Evolutionary conservation across 1,284 basidiomycete genomes (phyloP).

Genomic region (Cryptococcus maquisensis): DNA sequence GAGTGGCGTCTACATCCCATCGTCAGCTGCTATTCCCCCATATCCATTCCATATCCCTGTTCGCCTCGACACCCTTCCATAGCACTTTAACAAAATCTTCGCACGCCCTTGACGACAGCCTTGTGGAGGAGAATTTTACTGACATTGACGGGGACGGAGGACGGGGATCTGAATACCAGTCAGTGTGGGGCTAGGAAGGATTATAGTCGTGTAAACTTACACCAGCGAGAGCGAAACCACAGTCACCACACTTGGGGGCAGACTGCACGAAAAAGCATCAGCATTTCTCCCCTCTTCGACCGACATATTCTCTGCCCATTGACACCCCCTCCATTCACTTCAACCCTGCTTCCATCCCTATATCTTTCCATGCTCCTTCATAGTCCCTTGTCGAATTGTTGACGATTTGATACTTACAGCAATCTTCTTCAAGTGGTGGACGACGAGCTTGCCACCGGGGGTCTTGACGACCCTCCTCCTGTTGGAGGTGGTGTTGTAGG

Average conservation of each 20-base stretch:
- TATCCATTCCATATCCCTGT: not conserved
- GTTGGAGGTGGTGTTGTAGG: slow-evolving; percentile 99
- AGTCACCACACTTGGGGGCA: slow-evolving; percentile 96
- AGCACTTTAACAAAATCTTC: not conserved
- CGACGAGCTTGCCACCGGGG: slow-evolving; percentile 57
- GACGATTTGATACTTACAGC: slow-evolving; percentile 38
- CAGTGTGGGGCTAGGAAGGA: not conserved
- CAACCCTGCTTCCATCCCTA: not conserved
- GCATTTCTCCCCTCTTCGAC: slow-evolving; percentile 1
- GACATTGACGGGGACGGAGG: slow-evolving; percentile 78
- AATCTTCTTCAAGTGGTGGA: slow-evolving; percentile 53
- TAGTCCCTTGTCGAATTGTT: not conserved
- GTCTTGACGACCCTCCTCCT: slow-evolving; percentile 95
- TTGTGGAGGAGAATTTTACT: slow-evolving; percentile 14
- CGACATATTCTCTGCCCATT: not conserved
- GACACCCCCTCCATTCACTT: not conserved
- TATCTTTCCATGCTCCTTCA: not conserved
- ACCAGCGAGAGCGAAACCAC: slow-evolving; percentile 83
- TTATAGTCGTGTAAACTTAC: slow-evolving; percentile 56
- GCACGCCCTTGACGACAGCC: not conserved
- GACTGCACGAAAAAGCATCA: slow-evolving; percentile 26
- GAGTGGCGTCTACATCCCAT: slow-evolving; percentile 60
- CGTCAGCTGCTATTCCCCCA: not conserved
- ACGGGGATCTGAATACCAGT: slow-evolving; percentile 66
- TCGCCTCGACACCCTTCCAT: not conserved